Evolutionary conservation across 1,284 basidiomycete species (phyloP).

Genomic region (Melampsora occidentalis): DNA sequence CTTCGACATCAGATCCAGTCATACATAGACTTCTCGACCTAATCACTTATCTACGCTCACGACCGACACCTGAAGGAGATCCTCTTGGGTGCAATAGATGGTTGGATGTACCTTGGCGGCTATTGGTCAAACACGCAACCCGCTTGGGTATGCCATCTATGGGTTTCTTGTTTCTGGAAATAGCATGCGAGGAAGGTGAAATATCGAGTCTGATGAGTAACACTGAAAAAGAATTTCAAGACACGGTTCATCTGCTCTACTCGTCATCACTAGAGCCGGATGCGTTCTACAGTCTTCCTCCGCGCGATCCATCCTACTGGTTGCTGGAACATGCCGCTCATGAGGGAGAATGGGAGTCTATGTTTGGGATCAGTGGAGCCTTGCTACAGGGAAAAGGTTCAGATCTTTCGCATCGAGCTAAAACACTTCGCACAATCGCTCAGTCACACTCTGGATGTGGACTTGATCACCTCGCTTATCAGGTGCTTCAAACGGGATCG

Average conservation of each 20-base stretch:
- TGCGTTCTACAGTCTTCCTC: conserved; percentile 88
- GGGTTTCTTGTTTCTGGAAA: conserved; percentile 81
- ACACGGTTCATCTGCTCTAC: conserved; percentile 84
- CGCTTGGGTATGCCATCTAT: conserved; percentile 79
- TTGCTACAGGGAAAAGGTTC: conserved; percentile 62
- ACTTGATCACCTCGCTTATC: conserved; percentile 67
- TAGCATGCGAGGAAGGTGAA: conserved; percentile 64
- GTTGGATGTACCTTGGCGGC: conserved; percentile 72
- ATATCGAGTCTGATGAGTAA: conserved; percentile 6
- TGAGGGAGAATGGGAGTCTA: conserved; percentile 84
- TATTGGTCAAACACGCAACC: conserved; percentile 73
- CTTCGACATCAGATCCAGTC: conserved; percentile 57
- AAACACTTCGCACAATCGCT: conserved; percentile 61
- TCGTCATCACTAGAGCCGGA: conserved; percentile 94
- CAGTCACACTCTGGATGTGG: conserved; percentile 80
- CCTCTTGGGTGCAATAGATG: conserved; percentile 72
- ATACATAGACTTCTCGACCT: conserved; percentile 69
- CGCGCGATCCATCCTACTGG: conserved; percentile 70
- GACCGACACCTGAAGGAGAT: conserved; percentile 59
- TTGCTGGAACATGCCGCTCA: conserved; percentile 83
- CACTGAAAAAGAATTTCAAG: conserved; percentile 57
- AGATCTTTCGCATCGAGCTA: conserved; percentile 49
- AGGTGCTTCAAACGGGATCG: conserved; percentile 47
- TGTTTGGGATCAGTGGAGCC: conserved; percentile 85
- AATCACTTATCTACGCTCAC: conserved; percentile 76